A percentile compares a stretch with the other conserved stretches of the same genome.
Evolutionary conservation across 176 grass and related monocot species (phyloP).

Genomic region (Saccharum spontaneum): DNA sequence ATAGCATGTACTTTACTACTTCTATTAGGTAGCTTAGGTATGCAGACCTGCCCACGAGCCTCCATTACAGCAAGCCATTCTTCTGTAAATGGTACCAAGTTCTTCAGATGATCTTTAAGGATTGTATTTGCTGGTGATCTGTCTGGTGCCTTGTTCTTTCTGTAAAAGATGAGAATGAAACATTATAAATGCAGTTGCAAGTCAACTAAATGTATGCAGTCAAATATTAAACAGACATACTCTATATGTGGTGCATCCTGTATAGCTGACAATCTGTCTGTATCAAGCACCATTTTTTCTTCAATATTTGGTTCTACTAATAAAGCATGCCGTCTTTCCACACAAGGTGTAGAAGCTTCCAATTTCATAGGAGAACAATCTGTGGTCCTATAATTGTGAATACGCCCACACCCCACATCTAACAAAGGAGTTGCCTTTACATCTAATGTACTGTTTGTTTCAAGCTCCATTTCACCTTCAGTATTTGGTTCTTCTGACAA

Average conservation of each 20-base stretch:
- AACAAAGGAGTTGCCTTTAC: background rate
- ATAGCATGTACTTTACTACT: background rate
- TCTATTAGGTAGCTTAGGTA: conserved; percentile 16
- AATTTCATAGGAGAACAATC: conserved; percentile 20
- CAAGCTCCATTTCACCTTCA: conserved; percentile 26
- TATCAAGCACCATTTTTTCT: conserved; percentile 47
- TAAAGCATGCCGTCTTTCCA: conserved; percentile 6
- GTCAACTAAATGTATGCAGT: background rate
- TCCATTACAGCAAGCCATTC: conserved; percentile 88
- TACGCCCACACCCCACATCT: background rate
- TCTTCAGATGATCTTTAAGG: conserved; percentile 44
- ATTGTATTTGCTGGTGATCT: conserved; percentile 28
- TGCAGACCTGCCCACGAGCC: conserved; percentile 70
- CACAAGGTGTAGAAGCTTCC: background rate
- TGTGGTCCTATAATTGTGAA: conserved; percentile 16
- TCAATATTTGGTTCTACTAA: conserved; percentile 16
- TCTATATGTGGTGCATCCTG: conserved; percentile 8
- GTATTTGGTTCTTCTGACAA: conserved; percentile 21
- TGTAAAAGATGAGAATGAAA: conserved; percentile 42
- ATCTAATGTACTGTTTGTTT: conserved; percentile 8
- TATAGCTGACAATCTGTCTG: conserved; percentile 30
- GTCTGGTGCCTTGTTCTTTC: conserved; percentile 24
- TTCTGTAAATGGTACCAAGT: conserved; percentile 75
- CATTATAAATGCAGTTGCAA: conserved; percentile 26
- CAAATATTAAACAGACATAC: conserved; percentile 34